Evolutionary conservation across 192 early-diverging fungal genomes (phyloP).

Genomic region (Phycomyces blakesleeanus): DNA sequence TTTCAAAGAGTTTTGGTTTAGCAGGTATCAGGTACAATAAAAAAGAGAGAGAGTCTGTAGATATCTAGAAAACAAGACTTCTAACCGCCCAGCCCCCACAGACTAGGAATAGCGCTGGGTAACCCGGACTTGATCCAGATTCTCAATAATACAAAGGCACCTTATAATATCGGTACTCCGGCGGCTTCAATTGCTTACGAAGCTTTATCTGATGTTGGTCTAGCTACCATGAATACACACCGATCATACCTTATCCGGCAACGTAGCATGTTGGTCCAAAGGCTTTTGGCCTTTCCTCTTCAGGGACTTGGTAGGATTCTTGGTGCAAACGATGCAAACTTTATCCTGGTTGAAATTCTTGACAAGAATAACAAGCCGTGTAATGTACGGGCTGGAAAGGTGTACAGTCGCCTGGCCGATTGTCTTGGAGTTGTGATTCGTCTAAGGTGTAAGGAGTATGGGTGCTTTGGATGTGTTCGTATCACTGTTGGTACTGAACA

Average conservation of each 20-base stretch:
- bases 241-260: conserved; percentile 55
- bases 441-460: conserved; percentile 87
- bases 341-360: conserved; percentile 84
- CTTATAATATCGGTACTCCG: conserved; percentile 94
- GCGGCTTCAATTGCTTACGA: conserved; percentile 73
- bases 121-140: conserved; percentile 76
- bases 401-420: conserved; percentile 88
- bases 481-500: conserved; percentile 88
- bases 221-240: conserved; percentile 64
- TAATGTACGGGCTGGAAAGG: conserved; percentile 64
- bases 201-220: conserved; percentile 70
- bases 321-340: conserved; percentile 93
- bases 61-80: too few species aligned
- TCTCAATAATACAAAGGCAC: conserved; percentile 98
- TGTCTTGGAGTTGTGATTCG: conserved; percentile 85
- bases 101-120: conserved; percentile 83
- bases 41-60: too few species aligned
- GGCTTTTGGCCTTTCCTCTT: conserved; percentile 49
- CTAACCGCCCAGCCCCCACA: too few species aligned
- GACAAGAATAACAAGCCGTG: conserved; percentile 58
- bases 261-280: conserved; percentile 62
- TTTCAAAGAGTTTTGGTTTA: conserved; percentile 97
- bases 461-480: conserved; percentile 90
- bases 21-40: conserved; percentile 89
- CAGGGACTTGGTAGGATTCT: conserved; percentile 69